phyloP scores from a whole-genome alignment of 495 filamentous ascomycete genomes.

The Echria macrotheca region DNA sequence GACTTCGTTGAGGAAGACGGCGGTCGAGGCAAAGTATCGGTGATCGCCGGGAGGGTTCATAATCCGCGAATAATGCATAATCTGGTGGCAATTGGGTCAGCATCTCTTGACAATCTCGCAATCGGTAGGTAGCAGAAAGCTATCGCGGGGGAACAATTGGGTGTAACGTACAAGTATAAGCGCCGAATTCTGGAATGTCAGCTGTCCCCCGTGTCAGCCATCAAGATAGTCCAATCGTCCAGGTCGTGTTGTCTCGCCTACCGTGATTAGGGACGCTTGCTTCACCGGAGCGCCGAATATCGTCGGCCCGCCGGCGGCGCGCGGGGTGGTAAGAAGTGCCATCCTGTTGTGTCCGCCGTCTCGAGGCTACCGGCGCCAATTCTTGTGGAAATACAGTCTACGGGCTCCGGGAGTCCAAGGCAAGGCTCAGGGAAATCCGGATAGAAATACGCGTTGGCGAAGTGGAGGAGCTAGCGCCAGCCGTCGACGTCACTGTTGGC shows the following conservation, averaged over 20 bases:
- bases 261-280: slow-evolving; percentile 71
- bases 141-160: too few species aligned
- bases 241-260: slow-evolving; percentile 32
- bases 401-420: too few species aligned
- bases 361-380: too few species aligned
- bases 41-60: slow-evolving; percentile 80
- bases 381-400: too few species aligned
- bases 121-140: too few species aligned
- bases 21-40: slow-evolving; percentile 88
- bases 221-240: slow-evolving; percentile 9
- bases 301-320: slow-evolving; percentile 36
- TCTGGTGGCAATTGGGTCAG: slow-evolving; percentile 37
- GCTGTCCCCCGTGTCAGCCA: slow-evolving; percentile 41
- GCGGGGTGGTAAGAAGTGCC: slow-evolving; percentile 34
- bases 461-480: too few species aligned
- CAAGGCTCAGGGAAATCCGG: too few species aligned
- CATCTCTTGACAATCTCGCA: neutral
- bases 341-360: slow-evolving; percentile 20
- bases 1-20: slow-evolving; percentile 89
- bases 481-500: too few species aligned
- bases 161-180: slow-evolving; percentile 66
- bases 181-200: slow-evolving; percentile 74
- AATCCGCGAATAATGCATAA: slow-evolving; percentile 88
- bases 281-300: slow-evolving; percentile 66
- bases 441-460: too few species aligned